Base-by-base conservation (phyloP, 2,329 filamentous ascomycete genomes). In the Claviceps capensis region DNA sequence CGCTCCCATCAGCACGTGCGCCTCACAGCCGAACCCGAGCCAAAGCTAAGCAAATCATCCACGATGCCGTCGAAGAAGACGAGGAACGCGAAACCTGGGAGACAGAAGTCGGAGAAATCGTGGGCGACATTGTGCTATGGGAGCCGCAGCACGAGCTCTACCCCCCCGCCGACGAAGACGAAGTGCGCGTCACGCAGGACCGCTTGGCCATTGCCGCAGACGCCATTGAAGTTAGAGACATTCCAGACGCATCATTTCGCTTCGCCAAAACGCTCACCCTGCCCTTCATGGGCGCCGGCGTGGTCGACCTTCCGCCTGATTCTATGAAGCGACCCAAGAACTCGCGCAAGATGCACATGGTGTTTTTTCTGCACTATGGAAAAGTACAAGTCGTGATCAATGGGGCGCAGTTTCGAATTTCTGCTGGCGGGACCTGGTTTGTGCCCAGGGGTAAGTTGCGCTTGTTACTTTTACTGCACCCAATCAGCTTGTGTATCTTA, bases 341-440 rank as follows among this genome's bases (percentile, higher is more conserved):
- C 68, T 86, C 86, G 38, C 79, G 91, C 56, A 90, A 86, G 71
- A 97, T 96, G 88, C 89, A 96, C 64, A 93, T 98, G 85, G 83
- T 86, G 1, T 97, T 97, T 67, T 96, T 95, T 60, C 85, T 98
- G 34, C 84, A 88, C 59, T 78, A 79, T 45, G 93, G 93, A 22
- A 82, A 85, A 57, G 88, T 96, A 19, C 75, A 82, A 57, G 90
- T 95, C 19, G 85, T 81, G 30, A 79, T 95, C 47, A 81, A 85
- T 57, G 79, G 86, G 57, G 85, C 78, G 23, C 73, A 76, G 55
- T 97, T 98, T 65, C 82, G 85, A 52, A 89, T 95, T 57, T 82
- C 83, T 40, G 88, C 86, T 59, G 90, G 91, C 42, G 91, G 91
- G 50, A 85, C 90, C 67, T 97, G 88, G 78, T 90, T 95, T 67